These are phyloP conservation scores for Carex sylvatica DNA, from an alignment of 202 grass and related monocot genomes.

Conservation along the genomic window DNA sequence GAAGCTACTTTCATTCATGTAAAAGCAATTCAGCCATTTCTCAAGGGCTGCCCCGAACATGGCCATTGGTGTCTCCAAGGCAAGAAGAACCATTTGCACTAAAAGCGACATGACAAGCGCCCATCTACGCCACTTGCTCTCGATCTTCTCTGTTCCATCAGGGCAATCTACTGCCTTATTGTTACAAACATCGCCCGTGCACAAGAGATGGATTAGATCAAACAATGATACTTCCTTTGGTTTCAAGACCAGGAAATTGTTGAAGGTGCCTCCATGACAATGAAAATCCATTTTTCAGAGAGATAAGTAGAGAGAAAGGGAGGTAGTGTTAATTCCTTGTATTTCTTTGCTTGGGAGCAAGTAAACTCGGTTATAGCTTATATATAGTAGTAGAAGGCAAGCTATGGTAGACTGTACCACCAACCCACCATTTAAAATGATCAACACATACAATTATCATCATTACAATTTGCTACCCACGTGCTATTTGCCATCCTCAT, in stretches of 20 bases:
- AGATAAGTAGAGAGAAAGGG: neutral
- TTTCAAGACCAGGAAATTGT: slow-evolving; percentile 56
- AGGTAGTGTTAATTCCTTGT: neutral
- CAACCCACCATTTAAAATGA: neutral
- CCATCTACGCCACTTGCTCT: slow-evolving; percentile 43
- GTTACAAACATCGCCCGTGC: slow-evolving; percentile 34
- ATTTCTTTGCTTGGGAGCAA: neutral
- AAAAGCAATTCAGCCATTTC: slow-evolving; percentile 66
- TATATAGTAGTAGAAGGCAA: slow-evolving; percentile 16
- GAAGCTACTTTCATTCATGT: slow-evolving; percentile 47
- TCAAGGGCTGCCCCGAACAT: slow-evolving; percentile 36
- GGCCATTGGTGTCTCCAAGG: slow-evolving; percentile 51
- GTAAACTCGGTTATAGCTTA: neutral
- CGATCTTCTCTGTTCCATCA: slow-evolving; percentile 36
- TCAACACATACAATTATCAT: neutral
- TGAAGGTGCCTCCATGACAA: slow-evolving; percentile 5
- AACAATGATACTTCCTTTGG: slow-evolving; percentile 40
- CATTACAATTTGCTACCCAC: neutral
- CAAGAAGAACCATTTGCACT: slow-evolving; percentile 53
- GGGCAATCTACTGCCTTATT: slow-evolving; percentile 61
- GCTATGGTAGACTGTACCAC: neutral
- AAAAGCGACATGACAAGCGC: slow-evolving; percentile 60
- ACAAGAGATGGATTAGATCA: slow-evolving; percentile 48
- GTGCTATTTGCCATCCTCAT: neutral
- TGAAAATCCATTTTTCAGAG: slow-evolving; percentile 20